Evolutionary conservation across 1,139 yeast genomes (phyloP).

Genomic region (Saccharomyces hybrid): DNA sequence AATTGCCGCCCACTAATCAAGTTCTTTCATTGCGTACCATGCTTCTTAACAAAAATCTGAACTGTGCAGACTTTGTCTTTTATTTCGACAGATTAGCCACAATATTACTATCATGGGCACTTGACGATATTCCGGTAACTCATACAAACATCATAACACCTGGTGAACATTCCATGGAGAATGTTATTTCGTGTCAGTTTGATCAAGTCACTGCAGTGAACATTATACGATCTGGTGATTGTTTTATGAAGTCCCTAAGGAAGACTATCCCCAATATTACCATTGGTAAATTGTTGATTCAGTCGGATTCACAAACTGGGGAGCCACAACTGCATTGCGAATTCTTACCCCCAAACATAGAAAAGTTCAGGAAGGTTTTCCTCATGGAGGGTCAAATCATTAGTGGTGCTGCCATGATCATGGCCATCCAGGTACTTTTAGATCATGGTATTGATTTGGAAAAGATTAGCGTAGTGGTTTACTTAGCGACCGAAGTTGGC

Average conservation of each 20-base stretch:
- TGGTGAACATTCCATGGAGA: constrained; percentile 33
- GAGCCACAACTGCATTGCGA: constrained; percentile 87
- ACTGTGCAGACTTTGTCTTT: constrained; percentile 73
- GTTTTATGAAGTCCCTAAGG: constrained; percentile 72
- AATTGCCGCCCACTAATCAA: constrained; percentile 59
- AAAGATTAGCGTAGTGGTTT: constrained; percentile 62
- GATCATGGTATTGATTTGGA: constrained; percentile 68
- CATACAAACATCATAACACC: constrained; percentile 40
- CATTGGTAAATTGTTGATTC: constrained; percentile 78
- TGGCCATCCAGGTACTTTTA: constrained; percentile 82
- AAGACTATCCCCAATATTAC: constrained; percentile 69
- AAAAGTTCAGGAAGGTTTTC: constrained; percentile 42
- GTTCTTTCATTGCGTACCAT: constrained; percentile 65
- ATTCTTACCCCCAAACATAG: constrained; percentile 42
- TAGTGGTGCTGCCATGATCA: constrained; percentile 88
- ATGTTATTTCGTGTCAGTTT: constrained; percentile 35
- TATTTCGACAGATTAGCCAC: constrained; percentile 76
- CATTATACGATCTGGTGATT: constrained; percentile 85
- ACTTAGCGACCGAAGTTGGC: constrained; percentile 75
- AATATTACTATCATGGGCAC: constrained; percentile 57
- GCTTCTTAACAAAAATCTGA: constrained; percentile 47
- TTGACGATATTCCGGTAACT: constrained; percentile 40
- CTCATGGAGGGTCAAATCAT: constrained; percentile 81
- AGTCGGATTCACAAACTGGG: constrained; percentile 80
- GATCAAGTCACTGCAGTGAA: constrained; percentile 63